These are phyloP conservation scores for Ceratorhiza oryzae-sativae DNA, from an alignment of 1,284 basidiomycete genomes.

Conservation along the genomic window DNA sequence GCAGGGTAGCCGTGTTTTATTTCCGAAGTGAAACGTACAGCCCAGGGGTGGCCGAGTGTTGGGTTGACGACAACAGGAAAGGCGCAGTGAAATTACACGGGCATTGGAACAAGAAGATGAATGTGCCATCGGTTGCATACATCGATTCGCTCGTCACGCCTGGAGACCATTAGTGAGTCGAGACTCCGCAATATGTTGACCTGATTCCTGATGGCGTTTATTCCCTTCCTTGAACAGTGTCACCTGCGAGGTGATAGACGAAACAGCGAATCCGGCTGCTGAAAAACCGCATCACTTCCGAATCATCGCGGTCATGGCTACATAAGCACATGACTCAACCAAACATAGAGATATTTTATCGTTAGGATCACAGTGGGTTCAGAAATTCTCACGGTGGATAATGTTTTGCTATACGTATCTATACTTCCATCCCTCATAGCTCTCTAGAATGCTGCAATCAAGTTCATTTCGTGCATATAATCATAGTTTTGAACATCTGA, in stretches of 20 bases:
- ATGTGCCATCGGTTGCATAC: constrained; percentile 39
- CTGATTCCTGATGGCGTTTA: constrained; percentile 5
- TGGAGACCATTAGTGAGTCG: constrained; percentile 41
- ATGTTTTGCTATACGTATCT: too few species aligned
- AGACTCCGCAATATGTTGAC: background rate
- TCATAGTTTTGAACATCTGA: too few species aligned
- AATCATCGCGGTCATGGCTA: constrained; percentile 41
- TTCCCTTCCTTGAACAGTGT: constrained; percentile 31
- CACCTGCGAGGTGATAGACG: constrained; percentile 39
- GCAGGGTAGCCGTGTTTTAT: constrained; percentile 41
- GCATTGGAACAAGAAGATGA: constrained; percentile 40
- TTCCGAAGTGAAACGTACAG: constrained; percentile 39
- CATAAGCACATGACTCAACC: constrained; percentile 3
- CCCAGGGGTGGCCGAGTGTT: constrained; percentile 41
- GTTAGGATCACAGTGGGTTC: background rate
- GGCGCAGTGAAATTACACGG: constrained; percentile 40
- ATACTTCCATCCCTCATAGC: too few species aligned
- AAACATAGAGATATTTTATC: background rate
- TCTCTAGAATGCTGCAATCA: too few species aligned
- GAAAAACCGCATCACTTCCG: constrained; percentile 41
- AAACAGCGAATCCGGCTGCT: constrained; percentile 37
- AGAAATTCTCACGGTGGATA: too few species aligned
- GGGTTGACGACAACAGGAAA: constrained; percentile 41
- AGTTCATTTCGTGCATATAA: too few species aligned
- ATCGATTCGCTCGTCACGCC: constrained; percentile 40